A percentile compares a stretch with the other conserved stretches of the same genome.
Evolutionary conservation across 2,329 filamentous ascomycete genomes (phyloP).

Genomic region (Colletotrichum noveboracense): DNA sequence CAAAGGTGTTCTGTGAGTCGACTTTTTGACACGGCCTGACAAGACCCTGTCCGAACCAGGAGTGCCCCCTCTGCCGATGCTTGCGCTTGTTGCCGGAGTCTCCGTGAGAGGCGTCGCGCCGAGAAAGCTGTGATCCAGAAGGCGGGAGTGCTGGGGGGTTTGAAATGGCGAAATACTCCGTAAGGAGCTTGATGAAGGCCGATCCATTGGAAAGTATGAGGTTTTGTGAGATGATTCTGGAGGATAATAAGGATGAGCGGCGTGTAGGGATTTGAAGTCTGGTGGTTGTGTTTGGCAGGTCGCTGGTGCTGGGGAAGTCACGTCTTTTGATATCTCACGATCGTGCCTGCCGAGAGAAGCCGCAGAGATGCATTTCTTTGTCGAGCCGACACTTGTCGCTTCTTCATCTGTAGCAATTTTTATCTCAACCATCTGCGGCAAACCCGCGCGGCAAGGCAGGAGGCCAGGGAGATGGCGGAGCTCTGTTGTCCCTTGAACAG

Average conservation of each 20-base stretch:
- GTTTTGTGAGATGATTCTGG: neutral
- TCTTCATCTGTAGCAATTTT: conserved; percentile 9
- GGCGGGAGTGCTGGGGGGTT: neutral
- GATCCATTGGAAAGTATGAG: neutral
- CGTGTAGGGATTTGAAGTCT: neutral
- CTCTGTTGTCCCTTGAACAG: neutral
- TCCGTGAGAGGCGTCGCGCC: conserved; percentile 13
- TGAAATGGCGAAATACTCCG: neutral
- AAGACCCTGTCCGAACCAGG: conserved; percentile 9
- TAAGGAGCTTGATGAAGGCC: neutral
- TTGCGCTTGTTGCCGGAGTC: conserved; percentile 15
- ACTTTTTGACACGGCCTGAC: conserved; percentile 13
- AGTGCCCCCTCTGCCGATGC: conserved; percentile 10
- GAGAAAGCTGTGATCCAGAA: neutral
- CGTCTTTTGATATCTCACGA: conserved; percentile 15
- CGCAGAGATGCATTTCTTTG: conserved; percentile 7
- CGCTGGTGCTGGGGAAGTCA: neutral
- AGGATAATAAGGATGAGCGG: neutral
- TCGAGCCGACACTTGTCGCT: conserved; percentile 1
- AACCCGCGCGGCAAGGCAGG: neutral
- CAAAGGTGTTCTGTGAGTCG: neutral
- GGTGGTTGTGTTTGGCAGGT: neutral
- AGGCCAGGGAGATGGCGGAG: neutral
- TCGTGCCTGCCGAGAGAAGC: neutral
- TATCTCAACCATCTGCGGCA: neutral